Percentiles rank a stretch among this genome's conserved stretches.
Evolutionary conservation across 768 basidiomycete species (phyloP).

Genomic region (Calvatia gigantea): DNA sequence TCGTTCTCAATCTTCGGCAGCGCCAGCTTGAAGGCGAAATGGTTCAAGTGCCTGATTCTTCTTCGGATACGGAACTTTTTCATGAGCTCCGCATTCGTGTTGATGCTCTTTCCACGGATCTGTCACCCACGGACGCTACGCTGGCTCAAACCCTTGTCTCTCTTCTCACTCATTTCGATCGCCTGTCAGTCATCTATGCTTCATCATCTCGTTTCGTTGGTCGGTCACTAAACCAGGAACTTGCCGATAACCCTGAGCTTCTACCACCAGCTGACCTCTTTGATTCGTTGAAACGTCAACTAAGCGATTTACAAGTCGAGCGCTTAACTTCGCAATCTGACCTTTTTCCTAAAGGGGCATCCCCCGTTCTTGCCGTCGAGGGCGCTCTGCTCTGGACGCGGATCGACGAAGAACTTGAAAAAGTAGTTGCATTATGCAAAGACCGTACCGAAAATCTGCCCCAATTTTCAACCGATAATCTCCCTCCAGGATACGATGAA

Average conservation of each 20-base stretch:
- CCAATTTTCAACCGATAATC: slow-evolving; percentile 28
- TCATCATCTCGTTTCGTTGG: slow-evolving; percentile 14
- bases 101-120: slow-evolving; percentile 38
- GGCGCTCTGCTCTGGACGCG: slow-evolving; percentile 68
- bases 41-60: slow-evolving; percentile 38
- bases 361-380: slow-evolving; percentile 53
- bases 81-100: slow-evolving; percentile 58
- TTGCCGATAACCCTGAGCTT: slow-evolving; percentile 15
- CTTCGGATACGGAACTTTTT: slow-evolving; percentile 50
- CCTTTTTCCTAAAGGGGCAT: slow-evolving; percentile 29
- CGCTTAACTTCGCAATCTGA: slow-evolving; percentile 41
- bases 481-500: slow-evolving; percentile 49
- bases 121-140: slow-evolving; percentile 48
- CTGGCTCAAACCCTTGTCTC: slow-evolving; percentile 69
- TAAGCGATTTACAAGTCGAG: slow-evolving; percentile 64
- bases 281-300: slow-evolving; percentile 60
- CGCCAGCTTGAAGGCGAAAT: slow-evolving; percentile 40
- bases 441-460: slow-evolving; percentile 44
- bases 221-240: slow-evolving; percentile 11
- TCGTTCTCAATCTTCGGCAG: slow-evolving; percentile 59
- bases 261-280: slow-evolving; percentile 42
- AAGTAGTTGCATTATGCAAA: slow-evolving; percentile 62
- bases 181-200: slow-evolving; percentile 47
- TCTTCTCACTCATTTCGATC: slow-evolving; percentile 64
- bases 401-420: slow-evolving; percentile 73